Evolutionary conservation across 2,329 filamentous ascomycete genomes (phyloP).

Genomic region (Setomelanomma holmii): DNA sequence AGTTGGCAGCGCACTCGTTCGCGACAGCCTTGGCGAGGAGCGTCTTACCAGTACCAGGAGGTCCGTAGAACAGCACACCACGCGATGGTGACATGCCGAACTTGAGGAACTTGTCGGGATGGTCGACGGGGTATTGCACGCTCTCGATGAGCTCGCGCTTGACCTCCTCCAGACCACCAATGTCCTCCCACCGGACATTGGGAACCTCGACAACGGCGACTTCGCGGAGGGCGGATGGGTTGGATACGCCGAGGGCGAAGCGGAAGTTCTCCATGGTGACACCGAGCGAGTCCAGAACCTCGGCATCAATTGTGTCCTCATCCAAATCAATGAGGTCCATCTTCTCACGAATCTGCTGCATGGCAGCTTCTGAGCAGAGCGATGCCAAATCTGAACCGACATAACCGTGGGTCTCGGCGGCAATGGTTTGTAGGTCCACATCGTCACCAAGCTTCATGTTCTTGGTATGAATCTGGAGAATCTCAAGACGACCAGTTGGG

Average conservation of each 20-base stretch:
- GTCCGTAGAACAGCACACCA: constrained; percentile 98
- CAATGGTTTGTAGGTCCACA: constrained; percentile 95
- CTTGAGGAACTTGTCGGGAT: constrained; percentile 99
- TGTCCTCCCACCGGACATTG: constrained; percentile 99
- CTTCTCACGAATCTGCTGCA: constrained; percentile 99
- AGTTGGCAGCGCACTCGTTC: constrained; percentile 99
- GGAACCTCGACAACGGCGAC: constrained; percentile 99
- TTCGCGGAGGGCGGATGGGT: constrained; percentile 97
- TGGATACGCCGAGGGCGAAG: constrained; percentile 96
- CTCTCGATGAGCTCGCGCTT: constrained; percentile 99
- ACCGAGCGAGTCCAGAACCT: constrained; percentile 96
- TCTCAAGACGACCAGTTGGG: constrained; percentile 97
- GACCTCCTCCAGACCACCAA: constrained; percentile 96
- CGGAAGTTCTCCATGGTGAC: constrained; percentile 99
- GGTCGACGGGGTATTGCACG: constrained; percentile 98
- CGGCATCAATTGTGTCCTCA: constrained; percentile 98
- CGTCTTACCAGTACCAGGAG: constrained; percentile 99
- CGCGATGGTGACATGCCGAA: constrained; percentile 97
- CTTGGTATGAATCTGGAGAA: constrained; percentile 99
- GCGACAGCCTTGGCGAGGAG: constrained; percentile 99
- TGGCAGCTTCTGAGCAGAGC: constrained; percentile 97
- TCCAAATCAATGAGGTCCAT: constrained; percentile 99
- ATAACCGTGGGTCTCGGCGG: constrained; percentile 97
- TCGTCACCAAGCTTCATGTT: constrained; percentile 99
- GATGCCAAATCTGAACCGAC: constrained; percentile 98